Percentiles rank a stretch among this genome's conserved stretches.
These are phyloP conservation scores for Corymbia citriodora DNA, from an alignment of 441 rosid genomes.

Conservation along the genomic window DNA sequence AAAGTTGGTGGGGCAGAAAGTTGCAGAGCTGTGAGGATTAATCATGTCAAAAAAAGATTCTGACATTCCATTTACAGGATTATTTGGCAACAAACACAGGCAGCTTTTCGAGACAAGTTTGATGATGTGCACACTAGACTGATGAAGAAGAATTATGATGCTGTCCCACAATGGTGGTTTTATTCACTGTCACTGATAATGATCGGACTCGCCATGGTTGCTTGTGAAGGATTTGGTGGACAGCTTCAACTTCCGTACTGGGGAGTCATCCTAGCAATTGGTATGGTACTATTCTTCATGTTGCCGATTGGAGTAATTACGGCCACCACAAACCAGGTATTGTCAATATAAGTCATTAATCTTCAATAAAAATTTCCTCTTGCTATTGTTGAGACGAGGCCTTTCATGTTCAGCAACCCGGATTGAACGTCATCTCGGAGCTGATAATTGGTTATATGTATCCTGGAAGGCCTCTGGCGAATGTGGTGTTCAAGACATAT, in stretches of 20 bases:
- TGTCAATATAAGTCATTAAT: background rate
- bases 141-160: slow-evolving; percentile 28
- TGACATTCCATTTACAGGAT: slow-evolving; percentile 5
- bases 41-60: background rate
- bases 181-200: slow-evolving; percentile 4
- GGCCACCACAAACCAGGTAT: slow-evolving; percentile 49
- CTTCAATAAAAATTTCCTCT: background rate
- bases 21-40: background rate
- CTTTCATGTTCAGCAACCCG: slow-evolving; percentile 25
- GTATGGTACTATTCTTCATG: slow-evolving; percentile 33
- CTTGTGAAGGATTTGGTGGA: slow-evolving; percentile 35
- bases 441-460: slow-evolving; percentile 40
- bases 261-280: slow-evolving; percentile 30
- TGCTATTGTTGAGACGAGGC: background rate
- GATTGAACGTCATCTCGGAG: slow-evolving; percentile 43
- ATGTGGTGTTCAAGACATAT: slow-evolving; percentile 37
- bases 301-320: slow-evolving; percentile 37
- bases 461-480: slow-evolving; percentile 51
- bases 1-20: background rate
- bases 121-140: slow-evolving; percentile 32
- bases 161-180: slow-evolving; percentile 41
- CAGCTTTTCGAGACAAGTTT: slow-evolving; percentile 19
- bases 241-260: slow-evolving; percentile 47
- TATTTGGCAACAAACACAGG: slow-evolving; percentile 32
- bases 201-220: slow-evolving; percentile 21